These are phyloP conservation scores for Aspergillus unguis DNA, from an alignment of 2,329 filamentous ascomycete genomes.

Conservation along the genomic window DNA sequence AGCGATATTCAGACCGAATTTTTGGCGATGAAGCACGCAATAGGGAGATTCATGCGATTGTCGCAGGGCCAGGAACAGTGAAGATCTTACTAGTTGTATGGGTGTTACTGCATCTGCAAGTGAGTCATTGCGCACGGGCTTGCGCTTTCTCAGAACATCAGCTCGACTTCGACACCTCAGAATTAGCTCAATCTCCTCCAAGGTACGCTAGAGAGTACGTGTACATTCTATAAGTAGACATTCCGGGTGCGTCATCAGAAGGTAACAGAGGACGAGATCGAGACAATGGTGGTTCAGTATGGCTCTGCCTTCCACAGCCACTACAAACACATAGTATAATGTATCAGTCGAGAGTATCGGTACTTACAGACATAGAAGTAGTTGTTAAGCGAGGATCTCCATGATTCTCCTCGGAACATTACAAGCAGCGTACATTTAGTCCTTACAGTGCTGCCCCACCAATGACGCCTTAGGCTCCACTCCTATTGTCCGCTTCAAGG, in stretches of 20 bases:
- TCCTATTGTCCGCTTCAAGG: conserved; percentile 17
- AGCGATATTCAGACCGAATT: not conserved
- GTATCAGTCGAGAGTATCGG: too few relatives aligned
- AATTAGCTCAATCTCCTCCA: conserved; percentile 3
- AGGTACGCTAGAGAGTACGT: not conserved
- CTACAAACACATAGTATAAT: too few relatives aligned
- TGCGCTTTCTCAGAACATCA: conserved; percentile 5
- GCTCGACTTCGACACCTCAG: not conserved
- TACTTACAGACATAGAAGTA: too few relatives aligned
- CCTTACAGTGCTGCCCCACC: conserved; percentile 15
- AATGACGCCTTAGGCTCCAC: not conserved
- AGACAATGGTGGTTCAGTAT: too few relatives aligned
- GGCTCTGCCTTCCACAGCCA: too few relatives aligned
- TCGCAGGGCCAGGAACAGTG: not conserved
- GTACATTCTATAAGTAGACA: too few relatives aligned
- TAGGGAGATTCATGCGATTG: not conserved
- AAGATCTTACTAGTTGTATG: too few relatives aligned
- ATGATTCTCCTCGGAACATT: too few relatives aligned
- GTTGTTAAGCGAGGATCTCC: too few relatives aligned
- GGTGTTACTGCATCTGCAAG: not conserved
- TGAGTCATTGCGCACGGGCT: conserved; percentile 4
- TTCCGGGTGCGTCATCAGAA: too few relatives aligned
- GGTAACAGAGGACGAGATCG: too few relatives aligned
- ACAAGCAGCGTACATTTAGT: conserved; percentile 15
- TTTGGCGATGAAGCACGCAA: conserved; percentile 2